phyloP scores from a whole-genome alignment of 1,139 yeast species.

The Debaryomyces sp. region DNA sequence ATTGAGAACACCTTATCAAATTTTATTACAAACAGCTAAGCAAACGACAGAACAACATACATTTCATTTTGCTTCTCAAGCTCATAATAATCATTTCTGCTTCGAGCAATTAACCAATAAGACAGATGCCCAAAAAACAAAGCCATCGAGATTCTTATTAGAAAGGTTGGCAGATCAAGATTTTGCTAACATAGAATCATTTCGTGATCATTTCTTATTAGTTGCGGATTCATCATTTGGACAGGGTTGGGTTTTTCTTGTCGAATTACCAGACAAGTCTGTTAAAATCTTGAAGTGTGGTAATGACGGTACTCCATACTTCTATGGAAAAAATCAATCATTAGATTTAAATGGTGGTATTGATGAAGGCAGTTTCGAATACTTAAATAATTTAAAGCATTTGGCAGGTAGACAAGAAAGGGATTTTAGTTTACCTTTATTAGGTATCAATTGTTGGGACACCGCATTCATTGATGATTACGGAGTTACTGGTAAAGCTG shows the following conservation, averaged over 20 bases:
- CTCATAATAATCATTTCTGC: slow-evolving; percentile 90
- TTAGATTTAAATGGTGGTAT: slow-evolving; percentile 77
- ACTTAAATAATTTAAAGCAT: slow-evolving; percentile 48
- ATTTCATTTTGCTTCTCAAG: slow-evolving; percentile 88
- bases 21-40: slow-evolving; percentile 71
- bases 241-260: slow-evolving; percentile 89
- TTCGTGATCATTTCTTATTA: slow-evolving; percentile 53
- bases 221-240: slow-evolving; percentile 61
- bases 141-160: slow-evolving; percentile 52
- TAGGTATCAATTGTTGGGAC: slow-evolving; percentile 87
- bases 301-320: slow-evolving; percentile 91
- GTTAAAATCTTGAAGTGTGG: slow-evolving; percentile 66
- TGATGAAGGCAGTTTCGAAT: slow-evolving; percentile 53
- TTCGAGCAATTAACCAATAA: slow-evolving; percentile 62
- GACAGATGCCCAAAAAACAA: slow-evolving; percentile 34
- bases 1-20: slow-evolving; percentile 75
- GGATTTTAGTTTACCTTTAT: slow-evolving; percentile 77
- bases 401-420: slow-evolving; percentile 47
- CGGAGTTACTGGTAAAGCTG: slow-evolving; percentile 75
- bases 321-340: slow-evolving; percentile 71
- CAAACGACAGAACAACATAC: slow-evolving; percentile 68
- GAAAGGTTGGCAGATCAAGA: slow-evolving; percentile 44
- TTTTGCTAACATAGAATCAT: slow-evolving; percentile 49
- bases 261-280: slow-evolving; percentile 71
- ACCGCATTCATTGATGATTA: slow-evolving; percentile 81